Percentiles rank a stretch among this genome's conserved stretches.
Evolutionary conservation across 768 basidiomycete species (phyloP).

Genomic region (Hortiboletus flavorubellus): DNA sequence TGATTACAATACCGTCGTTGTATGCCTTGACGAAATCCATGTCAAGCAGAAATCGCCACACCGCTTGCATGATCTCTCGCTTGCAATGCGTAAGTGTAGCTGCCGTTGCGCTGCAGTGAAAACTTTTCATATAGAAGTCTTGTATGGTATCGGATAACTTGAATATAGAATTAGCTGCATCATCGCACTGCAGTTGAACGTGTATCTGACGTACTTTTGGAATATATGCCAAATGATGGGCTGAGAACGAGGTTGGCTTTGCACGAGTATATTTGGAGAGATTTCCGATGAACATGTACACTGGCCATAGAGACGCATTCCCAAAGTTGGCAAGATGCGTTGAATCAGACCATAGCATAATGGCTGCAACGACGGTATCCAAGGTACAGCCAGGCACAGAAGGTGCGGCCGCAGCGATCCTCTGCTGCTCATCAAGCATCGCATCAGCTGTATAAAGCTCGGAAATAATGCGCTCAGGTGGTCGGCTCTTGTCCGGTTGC

Average conservation of each 20-base stretch:
- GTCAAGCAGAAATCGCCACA: constrained; percentile 22
- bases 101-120: neutral
- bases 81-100: constrained; percentile 11
- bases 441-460: neutral
- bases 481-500: neutral
- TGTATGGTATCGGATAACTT: neutral
- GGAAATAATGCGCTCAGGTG: neutral
- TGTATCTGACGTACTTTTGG: neutral
- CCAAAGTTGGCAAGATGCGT: constrained; percentile 26
- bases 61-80: constrained; percentile 25
- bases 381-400: neutral
- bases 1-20: constrained; percentile 15
- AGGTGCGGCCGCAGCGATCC: neutral
- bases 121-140: neutral
- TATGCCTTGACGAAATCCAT: constrained; percentile 24
- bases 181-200: no score
- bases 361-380: neutral
- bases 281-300: constrained; percentile 9
- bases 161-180: no score
- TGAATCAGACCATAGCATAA: constrained; percentile 27
- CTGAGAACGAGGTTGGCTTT: neutral
- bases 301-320: constrained; percentile 8
- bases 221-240: constrained; percentile 1
- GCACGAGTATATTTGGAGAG: constrained; percentile 3
- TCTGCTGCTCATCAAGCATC: neutral